Evolutionary conservation across 208 protist species (phyloP).

Genomic region (Leishmania arabica): DNA sequence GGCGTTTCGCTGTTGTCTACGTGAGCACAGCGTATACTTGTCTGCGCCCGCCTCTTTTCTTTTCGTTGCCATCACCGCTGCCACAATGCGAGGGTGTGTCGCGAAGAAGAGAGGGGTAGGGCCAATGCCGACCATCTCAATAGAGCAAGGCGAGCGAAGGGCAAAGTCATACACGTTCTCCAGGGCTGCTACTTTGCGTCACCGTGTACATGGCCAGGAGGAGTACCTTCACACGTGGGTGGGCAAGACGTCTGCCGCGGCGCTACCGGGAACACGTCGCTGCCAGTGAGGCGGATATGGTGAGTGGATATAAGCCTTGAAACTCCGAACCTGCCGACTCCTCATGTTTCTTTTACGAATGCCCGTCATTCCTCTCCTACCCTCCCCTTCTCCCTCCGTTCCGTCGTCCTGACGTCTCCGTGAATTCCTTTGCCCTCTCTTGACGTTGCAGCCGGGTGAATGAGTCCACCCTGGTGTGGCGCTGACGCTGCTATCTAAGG

Average conservation of each 20-base stretch:
- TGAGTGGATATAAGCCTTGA: background rate
- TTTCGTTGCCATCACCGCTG: background rate
- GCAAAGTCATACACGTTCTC: background rate
- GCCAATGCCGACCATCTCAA: background rate
- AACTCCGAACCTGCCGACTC: background rate
- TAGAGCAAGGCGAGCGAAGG: slow-evolving; percentile 18
- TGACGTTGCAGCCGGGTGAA: background rate
- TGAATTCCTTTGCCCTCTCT: background rate
- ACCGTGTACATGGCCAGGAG: background rate
- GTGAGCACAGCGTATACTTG: background rate
- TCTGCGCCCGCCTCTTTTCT: background rate
- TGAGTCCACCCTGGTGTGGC: background rate
- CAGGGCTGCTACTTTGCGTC: background rate
- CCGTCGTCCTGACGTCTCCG: background rate
- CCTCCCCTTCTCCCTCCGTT: background rate
- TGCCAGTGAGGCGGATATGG: background rate
- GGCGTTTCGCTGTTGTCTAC: background rate
- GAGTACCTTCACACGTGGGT: background rate
- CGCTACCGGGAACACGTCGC: background rate
- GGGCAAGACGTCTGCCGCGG: background rate
- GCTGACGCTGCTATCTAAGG: background rate
- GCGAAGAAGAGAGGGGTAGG: background rate
- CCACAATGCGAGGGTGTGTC: background rate
- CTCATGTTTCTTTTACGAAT: too few relatives aligned
- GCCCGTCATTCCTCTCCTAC: background rate